These are phyloP conservation scores for Chimonanthus praecox DNA, from an alignment of 164 flowering plant genomes.

Conservation along the genomic window DNA sequence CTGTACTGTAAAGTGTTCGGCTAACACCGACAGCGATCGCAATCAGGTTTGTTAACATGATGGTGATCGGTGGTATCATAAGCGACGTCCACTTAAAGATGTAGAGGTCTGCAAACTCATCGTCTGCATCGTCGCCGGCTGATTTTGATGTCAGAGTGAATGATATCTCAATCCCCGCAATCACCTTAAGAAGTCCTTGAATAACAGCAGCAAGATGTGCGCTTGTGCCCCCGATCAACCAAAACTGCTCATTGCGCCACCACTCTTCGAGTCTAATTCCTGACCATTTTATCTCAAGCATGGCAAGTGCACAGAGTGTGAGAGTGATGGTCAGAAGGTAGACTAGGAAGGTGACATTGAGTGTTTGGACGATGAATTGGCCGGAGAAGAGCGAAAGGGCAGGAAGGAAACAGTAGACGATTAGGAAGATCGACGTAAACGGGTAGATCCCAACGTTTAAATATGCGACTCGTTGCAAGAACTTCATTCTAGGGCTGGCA, in stretches of 20 bases:
- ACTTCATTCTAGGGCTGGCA: conserved; percentile 49
- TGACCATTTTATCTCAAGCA: conserved; percentile 86
- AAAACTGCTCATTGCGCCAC: conserved; percentile 94
- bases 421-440: conserved; percentile 72
- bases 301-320: conserved; percentile 57
- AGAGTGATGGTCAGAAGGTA: conserved; percentile 64
- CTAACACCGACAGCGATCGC: conserved; percentile 65
- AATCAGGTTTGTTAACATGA: conserved; percentile 64
- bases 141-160: conserved; percentile 83
- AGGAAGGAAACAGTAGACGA: conserved; percentile 81
- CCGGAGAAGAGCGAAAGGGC: conserved; percentile 78
- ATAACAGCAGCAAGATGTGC: conserved; percentile 87
- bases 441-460: conserved; percentile 78
- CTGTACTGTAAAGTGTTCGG: conserved; percentile 55
- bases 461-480: conserved; percentile 68
- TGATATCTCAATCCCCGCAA: conserved; percentile 84
- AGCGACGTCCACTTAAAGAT: conserved; percentile 70
- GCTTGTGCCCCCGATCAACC: conserved; percentile 69
- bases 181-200: conserved; percentile 75
- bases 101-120: conserved; percentile 73
- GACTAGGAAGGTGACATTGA: conserved; percentile 56
- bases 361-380: conserved; percentile 64
- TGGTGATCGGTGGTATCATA: conserved; percentile 75
- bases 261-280: conserved; percentile 72
- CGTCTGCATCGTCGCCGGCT: conserved; percentile 55